Percentiles rank a stretch among this genome's conserved stretches.
Evolutionary conservation across 176 grass and related monocot species (phyloP).

Genomic region (Pontederia paniculata): DNA sequence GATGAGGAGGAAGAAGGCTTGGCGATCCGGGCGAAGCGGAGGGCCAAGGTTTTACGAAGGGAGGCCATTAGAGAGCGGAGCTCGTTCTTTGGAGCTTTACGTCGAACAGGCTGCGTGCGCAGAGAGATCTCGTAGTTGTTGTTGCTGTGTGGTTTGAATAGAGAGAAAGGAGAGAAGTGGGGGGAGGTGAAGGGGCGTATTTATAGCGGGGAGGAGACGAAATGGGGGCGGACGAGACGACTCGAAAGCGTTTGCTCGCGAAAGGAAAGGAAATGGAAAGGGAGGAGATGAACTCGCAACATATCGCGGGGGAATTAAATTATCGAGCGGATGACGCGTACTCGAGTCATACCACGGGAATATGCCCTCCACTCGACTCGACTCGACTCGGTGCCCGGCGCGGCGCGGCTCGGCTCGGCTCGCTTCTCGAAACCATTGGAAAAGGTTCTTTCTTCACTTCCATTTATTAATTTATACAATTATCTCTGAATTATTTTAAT

Average conservation of each 20-base stretch:
- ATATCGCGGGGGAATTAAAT: background rate
- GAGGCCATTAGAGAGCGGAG: constrained; percentile 43
- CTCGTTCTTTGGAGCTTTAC: background rate
- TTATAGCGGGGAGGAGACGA: background rate
- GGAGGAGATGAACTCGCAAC: background rate
- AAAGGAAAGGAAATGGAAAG: background rate
- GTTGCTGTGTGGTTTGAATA: background rate
- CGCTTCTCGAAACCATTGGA: no score
- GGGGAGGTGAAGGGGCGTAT: background rate
- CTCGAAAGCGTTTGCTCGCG: background rate
- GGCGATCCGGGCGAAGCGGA: constrained; percentile 21
- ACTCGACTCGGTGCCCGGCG: no score
- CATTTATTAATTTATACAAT: no score
- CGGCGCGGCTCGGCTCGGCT: no score
- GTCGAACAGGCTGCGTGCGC: background rate
- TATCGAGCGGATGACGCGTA: no score
- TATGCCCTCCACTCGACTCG: no score
- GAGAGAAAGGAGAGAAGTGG: background rate
- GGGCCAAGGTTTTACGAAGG: constrained; percentile 46
- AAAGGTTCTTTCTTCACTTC: no score
- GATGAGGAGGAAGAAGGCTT: background rate
- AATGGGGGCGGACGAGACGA: background rate
- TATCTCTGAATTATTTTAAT: no score
- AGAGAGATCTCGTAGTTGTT: no score
- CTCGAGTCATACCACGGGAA: no score